Evolutionary conservation across 352 stramenopile genomes (phyloP).

Genomic region (Globisporangium camurandrum): DNA sequence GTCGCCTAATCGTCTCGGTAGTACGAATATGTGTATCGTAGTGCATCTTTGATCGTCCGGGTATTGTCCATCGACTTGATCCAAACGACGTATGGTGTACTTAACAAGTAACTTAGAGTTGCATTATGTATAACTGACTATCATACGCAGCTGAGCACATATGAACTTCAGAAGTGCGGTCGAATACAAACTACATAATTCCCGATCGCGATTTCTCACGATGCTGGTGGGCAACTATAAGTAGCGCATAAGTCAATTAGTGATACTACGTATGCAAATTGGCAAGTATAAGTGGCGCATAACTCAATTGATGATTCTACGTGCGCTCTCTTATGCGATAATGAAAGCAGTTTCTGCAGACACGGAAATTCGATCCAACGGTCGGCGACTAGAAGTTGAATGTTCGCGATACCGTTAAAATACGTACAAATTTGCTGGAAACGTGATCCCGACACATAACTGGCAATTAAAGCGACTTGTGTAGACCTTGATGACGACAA

Average conservation of each 20-base stretch:
- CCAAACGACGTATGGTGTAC: no score
- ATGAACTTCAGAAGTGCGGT: background rate
- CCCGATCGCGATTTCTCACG: background rate
- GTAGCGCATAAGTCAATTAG: background rate
- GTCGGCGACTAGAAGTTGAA: background rate
- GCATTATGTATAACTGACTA: no score
- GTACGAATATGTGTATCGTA: no score
- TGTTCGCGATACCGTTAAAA: background rate
- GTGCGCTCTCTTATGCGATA: no score
- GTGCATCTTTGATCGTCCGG: no score
- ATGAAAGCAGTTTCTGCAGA: no score
- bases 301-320: no score
- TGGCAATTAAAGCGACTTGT: background rate
- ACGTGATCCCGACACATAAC: background rate
- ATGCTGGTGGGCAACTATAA: background rate
- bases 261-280: no score
- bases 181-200: background rate
- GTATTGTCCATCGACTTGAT: no score
- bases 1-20: no score
- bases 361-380: background rate
- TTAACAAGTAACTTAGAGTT: no score
- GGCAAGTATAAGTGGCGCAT: no score
- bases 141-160: background rate
- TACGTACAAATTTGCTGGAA: background rate
- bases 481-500: background rate